Conservation (phyloP, 805 yeast genomes). For the Scheffersomyces spartinae region DNA sequence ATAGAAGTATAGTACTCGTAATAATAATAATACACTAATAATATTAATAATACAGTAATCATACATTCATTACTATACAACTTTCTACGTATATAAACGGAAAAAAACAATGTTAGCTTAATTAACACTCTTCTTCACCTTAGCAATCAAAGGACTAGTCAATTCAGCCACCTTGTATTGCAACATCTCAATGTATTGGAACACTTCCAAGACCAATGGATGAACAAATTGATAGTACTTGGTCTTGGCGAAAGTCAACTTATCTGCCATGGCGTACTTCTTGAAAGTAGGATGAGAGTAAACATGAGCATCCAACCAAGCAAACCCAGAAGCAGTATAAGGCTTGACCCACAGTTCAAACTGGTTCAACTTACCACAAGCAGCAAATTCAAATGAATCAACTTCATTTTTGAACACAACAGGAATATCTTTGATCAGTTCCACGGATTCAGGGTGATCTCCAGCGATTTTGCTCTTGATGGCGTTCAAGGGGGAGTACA, state of each 20-base stretch:
- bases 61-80: constrained; percentile 1
- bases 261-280: constrained; percentile 18
- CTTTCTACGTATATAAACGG: background rate
- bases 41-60: background rate
- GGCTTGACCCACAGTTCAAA: constrained; percentile 20
- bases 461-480: too few relatives aligned
- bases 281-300: constrained; percentile 23
- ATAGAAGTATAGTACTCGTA: too few relatives aligned
- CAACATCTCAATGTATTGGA: constrained; percentile 19
- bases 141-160: constrained; percentile 7
- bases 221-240: constrained; percentile 13
- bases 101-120: background rate
- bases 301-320: constrained; percentile 24
- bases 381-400: too few relatives aligned
- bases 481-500: too few relatives aligned
- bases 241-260: constrained; percentile 12
- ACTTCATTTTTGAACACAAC: too few relatives aligned
- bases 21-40: too few relatives aligned
- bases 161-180: constrained; percentile 20
- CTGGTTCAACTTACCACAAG: constrained; percentile 21
- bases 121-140: background rate
- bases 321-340: constrained; percentile 13
- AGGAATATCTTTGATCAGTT: too few relatives aligned
- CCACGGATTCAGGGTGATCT: too few relatives aligned
- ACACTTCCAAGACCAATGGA: constrained; percentile 21